A percentile compares a stretch with the other conserved stretches of the same genome.
phyloP scores from a whole-genome alignment of 1,139 yeast species.

The Wickerhamiella pararugosa region DNA sequence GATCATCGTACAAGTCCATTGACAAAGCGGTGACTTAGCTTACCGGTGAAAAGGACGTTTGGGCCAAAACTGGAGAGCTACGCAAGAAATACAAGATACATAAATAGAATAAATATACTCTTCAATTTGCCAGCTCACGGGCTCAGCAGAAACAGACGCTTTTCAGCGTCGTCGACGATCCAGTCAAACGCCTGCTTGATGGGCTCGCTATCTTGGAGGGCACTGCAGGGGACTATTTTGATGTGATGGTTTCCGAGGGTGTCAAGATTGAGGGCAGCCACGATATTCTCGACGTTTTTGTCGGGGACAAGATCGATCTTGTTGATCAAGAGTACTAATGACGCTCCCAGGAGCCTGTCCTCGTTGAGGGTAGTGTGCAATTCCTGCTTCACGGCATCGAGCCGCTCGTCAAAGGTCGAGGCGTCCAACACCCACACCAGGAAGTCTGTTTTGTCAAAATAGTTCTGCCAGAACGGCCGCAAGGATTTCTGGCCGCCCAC shows the following conservation, averaged over 20 bases:
- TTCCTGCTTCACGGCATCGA: conserved; percentile 51
- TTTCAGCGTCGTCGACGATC: conserved; percentile 25
- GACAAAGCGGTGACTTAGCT: too few species aligned
- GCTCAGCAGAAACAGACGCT: conserved; percentile 8
- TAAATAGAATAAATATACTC: too few species aligned
- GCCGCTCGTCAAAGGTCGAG: conserved; percentile 37
- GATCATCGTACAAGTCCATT: too few species aligned
- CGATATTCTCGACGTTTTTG: conserved; percentile 1
- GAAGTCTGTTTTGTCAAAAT: conserved; percentile 72
- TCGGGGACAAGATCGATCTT: conserved; percentile 32
- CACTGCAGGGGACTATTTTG: conserved; percentile 32
- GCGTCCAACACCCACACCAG: conserved; percentile 90
- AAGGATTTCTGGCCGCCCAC: conserved; percentile 76
- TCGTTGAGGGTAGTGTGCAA: conserved; percentile 46
- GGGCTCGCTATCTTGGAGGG: conserved; percentile 33
- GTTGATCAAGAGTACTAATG: conserved; percentile 29
- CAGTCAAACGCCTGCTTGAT: conserved; percentile 32
- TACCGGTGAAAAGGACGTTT: too few species aligned
- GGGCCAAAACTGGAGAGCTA: too few species aligned
- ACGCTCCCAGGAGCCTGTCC: conserved; percentile 56
- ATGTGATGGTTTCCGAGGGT: conserved; percentile 29
- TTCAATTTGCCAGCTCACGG: background rate
- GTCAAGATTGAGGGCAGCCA: conserved; percentile 8
- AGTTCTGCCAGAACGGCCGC: conserved; percentile 80
- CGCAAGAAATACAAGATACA: too few species aligned